Evolutionary conservation across 2,329 filamentous ascomycete species (phyloP).

Genomic region (Periconia sp.): DNA sequence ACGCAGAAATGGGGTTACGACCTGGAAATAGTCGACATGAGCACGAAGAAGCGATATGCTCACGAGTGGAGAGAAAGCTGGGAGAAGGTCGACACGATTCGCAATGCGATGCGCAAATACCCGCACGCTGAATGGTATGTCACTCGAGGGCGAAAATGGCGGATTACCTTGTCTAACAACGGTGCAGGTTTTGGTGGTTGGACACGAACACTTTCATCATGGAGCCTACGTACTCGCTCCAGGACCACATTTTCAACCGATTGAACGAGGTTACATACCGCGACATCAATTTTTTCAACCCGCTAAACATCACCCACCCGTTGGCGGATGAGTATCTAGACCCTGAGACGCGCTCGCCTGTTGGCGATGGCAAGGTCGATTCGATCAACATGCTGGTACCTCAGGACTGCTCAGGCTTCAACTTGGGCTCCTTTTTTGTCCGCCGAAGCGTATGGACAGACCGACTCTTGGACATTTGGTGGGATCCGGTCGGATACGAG

Average conservation of each 20-base stretch:
- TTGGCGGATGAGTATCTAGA: slow-evolving; percentile 76
- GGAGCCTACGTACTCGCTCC: slow-evolving; percentile 89
- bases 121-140: slow-evolving; percentile 92
- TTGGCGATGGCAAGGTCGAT: slow-evolving; percentile 73
- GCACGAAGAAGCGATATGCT: slow-evolving; percentile 96
- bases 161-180: slow-evolving; percentile 25
- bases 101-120: slow-evolving; percentile 87
- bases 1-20: slow-evolving; percentile 88
- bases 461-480: slow-evolving; percentile 91
- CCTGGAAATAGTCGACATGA: slow-evolving; percentile 96
- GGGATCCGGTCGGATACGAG: slow-evolving; percentile 96
- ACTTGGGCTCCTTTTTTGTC: slow-evolving; percentile 93
- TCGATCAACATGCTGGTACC: slow-evolving; percentile 88
- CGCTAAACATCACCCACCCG: slow-evolving; percentile 88
- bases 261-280: slow-evolving; percentile 78
- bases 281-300: slow-evolving; percentile 96
- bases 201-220: slow-evolving; percentile 98
- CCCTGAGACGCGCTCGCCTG: slow-evolving; percentile 66
- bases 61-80: slow-evolving; percentile 99
- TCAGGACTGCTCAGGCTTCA: slow-evolving; percentile 95
- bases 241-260: slow-evolving; percentile 84
- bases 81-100: slow-evolving; percentile 96
- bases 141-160: not conserved
- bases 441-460: slow-evolving; percentile 86
- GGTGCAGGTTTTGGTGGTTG: slow-evolving; percentile 97